Evolutionary conservation across 2,329 filamentous ascomycete genomes (phyloP), one percentile per base, ranked within the genome.

Genomic region (Penicillium sp.): DNA sequence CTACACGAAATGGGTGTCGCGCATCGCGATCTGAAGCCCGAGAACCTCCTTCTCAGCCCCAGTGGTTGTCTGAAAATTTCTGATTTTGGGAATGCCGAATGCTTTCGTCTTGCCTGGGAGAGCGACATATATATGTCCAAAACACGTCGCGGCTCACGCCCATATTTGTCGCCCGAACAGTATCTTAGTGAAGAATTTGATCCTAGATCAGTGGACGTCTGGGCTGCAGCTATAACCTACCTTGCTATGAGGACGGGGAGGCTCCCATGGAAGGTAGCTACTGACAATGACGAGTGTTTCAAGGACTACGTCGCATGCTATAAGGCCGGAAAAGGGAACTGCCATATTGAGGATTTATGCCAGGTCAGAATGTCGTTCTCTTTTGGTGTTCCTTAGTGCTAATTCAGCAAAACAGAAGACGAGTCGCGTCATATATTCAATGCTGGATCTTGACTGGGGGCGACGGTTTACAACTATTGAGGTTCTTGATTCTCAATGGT

Each of bases 81-180:
- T 9, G 82, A 84, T 67, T 84, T 84, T 60, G 81, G 82, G 40
- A 74, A 94, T 64, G 90, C 91, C 66, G 91, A 96, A 74, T 96
- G 91, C 80, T 95, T 96, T 80, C 85, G 91, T 55, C 94, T 95
- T 89, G 91, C 91, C 2, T 96, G 91, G 91, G 91, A 96, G 74
- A 89, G 88, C 42, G 89, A 94, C 68, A 86, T 90, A 29, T 91
- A 95, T 75, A 92, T 95, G 89, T 91, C 92, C 4, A 90, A 89
- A 34, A 91, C 91, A 40, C 83, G 96, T n/a, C 95, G 91, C 70
- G 91, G 91, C 42, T 94, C 90, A 11, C 90, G 90, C 23, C 91
- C 91, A 0, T 96, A 96, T 68, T 95, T 96, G 62, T 88, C 91
- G 4, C 91, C 91, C 0, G 91, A 96, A 70, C 91, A 96, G 70